Percentiles rank a stretch among this genome's conserved stretches.
Conservation (phyloP, 768 basidiomycete species). For the Albatrellus ellisii region DNA sequence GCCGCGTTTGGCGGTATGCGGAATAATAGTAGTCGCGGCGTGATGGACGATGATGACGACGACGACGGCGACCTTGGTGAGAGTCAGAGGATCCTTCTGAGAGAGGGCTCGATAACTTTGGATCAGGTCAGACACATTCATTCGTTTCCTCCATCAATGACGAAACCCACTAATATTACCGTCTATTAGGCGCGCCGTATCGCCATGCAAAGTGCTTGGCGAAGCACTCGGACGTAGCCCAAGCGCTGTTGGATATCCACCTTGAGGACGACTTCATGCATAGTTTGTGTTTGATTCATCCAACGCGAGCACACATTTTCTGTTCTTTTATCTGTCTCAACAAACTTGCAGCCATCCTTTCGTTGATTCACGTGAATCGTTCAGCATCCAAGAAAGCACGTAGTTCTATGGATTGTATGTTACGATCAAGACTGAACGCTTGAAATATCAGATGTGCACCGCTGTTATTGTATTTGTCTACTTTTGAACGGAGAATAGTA, state of each 20-base stretch:
- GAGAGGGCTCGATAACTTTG: constrained; percentile 77
- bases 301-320: no score
- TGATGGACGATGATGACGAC: constrained; percentile 73
- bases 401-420: constrained; percentile 16
- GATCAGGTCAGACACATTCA: constrained; percentile 57
- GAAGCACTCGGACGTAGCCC: constrained; percentile 43
- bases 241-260: background rate
- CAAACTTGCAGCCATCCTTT: background rate
- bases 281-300: no score
- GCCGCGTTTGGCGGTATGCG: constrained; percentile 79
- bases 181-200: constrained; percentile 58
- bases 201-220: constrained; percentile 85
- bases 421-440: constrained; percentile 6
- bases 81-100: constrained; percentile 61
- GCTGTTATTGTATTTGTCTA: background rate
- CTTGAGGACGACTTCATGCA: no score
- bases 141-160: constrained; percentile 4
- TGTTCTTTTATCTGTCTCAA: constrained; percentile 3
- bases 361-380: background rate
- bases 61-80: constrained; percentile 41
- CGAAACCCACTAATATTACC: constrained; percentile 2
- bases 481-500: no score
- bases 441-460: constrained; percentile 5
- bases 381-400: no score
- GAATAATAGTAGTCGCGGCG: constrained; percentile 19